Evolutionary conservation across 2,329 filamentous ascomycete genomes (phyloP), one percentile per base, ranked within the genome.

Genomic region (Paraphaeosphaeria sporulosa): DNA sequence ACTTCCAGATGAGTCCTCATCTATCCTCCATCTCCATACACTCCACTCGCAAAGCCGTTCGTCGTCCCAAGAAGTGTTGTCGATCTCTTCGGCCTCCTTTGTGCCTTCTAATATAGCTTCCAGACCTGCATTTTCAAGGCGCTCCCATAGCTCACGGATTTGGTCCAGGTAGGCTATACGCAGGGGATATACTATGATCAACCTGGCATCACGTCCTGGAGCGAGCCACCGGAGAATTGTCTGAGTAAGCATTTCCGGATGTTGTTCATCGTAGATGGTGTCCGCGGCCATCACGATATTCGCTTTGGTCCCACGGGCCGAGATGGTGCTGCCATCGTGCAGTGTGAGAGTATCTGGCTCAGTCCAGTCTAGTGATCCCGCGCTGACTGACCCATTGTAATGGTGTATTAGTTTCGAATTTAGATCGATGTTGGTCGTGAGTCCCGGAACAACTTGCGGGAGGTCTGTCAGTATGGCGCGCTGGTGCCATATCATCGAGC

Each of bases 41-140:
- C 48, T 50, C 48, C 48, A 50, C 19, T 50, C 48, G 19, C 48
- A 50, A 10, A 50, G 48, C 13, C 32, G 30, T 19, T 50, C 48
- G 19, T 50, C 48, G 30, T 50, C 48, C 48, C 48, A 50, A 4
- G 15, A 13, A 10, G 17, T 19, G 5, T 19, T 30, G 2, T 10
- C 48, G 15, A 36, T 15, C 17, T 50, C 48, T 10, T 10, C n/a
- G 8, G 48, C 48, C 30, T 50, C 48, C 48, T 50, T n/a, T 32
- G 23, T 50, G 15, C 48, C 48, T 32, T 50, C 48, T 10, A 7
- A 15, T 10, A 38, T 36, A 5, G 30, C 10, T 23, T 36, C 17
- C 48, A 50, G 23, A 8, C 48, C 48, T 12, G 15, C 30, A 30
- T 30, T n/a, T 21, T 50, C 48, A 9, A 50, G 32, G 7, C 13